Evolutionary conservation across 495 filamentous ascomycete species (phyloP).

Genomic region (Penicillium psychrofluorescens): DNA sequence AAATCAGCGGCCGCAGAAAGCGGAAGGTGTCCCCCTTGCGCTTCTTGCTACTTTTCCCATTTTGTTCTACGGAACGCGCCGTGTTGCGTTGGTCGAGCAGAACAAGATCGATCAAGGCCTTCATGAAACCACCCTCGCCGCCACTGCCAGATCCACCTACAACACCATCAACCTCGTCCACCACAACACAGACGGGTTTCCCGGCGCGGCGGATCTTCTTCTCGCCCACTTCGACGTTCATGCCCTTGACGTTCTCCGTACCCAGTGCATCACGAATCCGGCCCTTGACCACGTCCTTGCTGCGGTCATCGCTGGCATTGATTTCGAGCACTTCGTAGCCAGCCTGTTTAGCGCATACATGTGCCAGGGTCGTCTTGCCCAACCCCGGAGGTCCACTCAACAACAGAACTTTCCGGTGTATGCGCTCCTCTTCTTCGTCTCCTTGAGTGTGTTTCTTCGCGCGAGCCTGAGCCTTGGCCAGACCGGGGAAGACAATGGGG

Average conservation of each 20-base stretch:
- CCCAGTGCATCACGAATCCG: slow-evolving; percentile 81
- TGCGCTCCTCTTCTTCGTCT: slow-evolving; percentile 51
- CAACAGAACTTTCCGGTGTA: slow-evolving; percentile 79
- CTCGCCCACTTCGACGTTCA: slow-evolving; percentile 55
- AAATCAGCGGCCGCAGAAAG: slow-evolving; percentile 76
- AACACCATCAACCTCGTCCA: slow-evolving; percentile 95
- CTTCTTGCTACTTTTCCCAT: slow-evolving; percentile 35
- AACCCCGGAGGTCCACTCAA: slow-evolving; percentile 86
- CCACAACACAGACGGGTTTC: slow-evolving; percentile 83
- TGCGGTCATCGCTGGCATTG: slow-evolving; percentile 92
- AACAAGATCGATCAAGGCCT: slow-evolving; percentile 86
- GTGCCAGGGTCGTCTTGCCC: slow-evolving; percentile 92
- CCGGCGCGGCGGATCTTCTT: slow-evolving; percentile 66
- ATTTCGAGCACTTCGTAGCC: slow-evolving; percentile 94
- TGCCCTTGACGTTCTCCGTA: slow-evolving; percentile 84
- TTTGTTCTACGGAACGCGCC: slow-evolving; percentile 27
- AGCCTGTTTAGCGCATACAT: slow-evolving; percentile 90
- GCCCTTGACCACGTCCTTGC: slow-evolving; percentile 91
- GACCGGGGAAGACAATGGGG: slow-evolving; percentile 77
- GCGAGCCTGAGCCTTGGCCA: slow-evolving; percentile 50
- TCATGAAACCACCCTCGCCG: slow-evolving; percentile 85
- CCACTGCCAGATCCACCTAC: slow-evolving; percentile 64
- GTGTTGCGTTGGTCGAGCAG: slow-evolving; percentile 77
- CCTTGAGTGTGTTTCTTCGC: slow-evolving; percentile 25
- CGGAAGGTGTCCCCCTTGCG: slow-evolving; percentile 76